phyloP scores from a whole-genome alignment of 2,329 filamentous ascomycete genomes.

The Macrophomina pseudophaseolina region DNA sequence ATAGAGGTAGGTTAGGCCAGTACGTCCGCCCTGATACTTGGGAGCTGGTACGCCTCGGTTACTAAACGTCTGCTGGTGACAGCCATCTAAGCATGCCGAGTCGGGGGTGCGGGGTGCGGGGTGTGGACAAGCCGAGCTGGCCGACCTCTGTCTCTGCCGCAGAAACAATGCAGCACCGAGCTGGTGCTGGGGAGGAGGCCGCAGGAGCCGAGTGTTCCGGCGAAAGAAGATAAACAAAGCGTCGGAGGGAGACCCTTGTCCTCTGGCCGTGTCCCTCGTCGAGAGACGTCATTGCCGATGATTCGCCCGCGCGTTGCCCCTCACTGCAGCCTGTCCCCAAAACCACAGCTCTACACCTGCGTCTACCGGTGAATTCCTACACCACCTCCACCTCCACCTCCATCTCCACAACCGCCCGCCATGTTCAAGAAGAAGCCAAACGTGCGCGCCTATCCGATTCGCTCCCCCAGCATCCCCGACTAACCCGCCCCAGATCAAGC shows the following conservation, averaged over 20 bases:
- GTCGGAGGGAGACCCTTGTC: not conserved
- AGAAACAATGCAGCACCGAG: no score
- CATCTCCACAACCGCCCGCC: slow-evolving; percentile 24
- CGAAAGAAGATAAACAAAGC: no score
- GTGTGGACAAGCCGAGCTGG: no score
- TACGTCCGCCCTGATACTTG: no score
- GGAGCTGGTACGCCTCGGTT: no score
- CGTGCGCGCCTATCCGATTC: slow-evolving; percentile 39
- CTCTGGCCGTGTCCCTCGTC: not conserved
- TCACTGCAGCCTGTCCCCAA: not conserved
- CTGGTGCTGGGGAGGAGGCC: no score
- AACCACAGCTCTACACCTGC: not conserved
- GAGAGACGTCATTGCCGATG: slow-evolving; percentile 13
- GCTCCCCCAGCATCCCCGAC: not conserved
- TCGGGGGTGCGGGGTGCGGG: no score
- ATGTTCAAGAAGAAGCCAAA: slow-evolving; percentile 72
- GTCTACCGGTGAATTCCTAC: not conserved
- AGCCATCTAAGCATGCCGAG: no score
- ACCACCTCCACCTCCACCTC: not conserved
- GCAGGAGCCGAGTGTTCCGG: no score
- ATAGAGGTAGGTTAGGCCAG: no score
- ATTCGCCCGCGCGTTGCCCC: slow-evolving; percentile 6
- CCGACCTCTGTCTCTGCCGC: no score
- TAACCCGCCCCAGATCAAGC: slow-evolving; percentile 62
- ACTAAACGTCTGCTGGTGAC: no score